A percentile compares a stretch with the other conserved stretches of the same genome.
phyloP scores from a whole-genome alignment of 108 stramenopile species.

The Cyclotella atomus region DNA sequence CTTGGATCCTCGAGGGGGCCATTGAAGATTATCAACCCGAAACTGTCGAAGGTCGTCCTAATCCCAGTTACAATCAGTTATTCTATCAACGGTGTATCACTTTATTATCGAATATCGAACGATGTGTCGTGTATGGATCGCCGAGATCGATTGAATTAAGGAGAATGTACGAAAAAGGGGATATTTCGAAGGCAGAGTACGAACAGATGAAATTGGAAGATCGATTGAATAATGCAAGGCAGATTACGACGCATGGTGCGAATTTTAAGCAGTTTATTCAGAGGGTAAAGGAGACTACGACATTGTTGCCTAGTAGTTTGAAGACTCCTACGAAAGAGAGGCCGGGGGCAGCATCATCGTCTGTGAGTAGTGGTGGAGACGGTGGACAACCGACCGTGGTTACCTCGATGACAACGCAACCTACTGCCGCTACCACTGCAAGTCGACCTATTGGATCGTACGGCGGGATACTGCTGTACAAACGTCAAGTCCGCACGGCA shows the following conservation, averaged over 20 bases:
- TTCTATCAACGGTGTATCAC: slow-evolving; percentile 95
- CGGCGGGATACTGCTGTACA: slow-evolving; percentile 82
- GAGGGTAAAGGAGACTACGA: slow-evolving; percentile 48
- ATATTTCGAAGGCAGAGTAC: slow-evolving; percentile 84
- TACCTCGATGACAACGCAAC: slow-evolving; percentile 1
- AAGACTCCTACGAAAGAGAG: slow-evolving; percentile 38
- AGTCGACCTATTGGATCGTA: slow-evolving; percentile 49
- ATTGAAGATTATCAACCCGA: slow-evolving; percentile 99
- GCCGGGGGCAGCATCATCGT: slow-evolving; percentile 3
- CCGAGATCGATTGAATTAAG: slow-evolving; percentile 80
- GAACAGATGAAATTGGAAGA: slow-evolving; percentile 90
- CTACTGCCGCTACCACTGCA: slow-evolving; percentile 11
- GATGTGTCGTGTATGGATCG: slow-evolving; percentile 91
- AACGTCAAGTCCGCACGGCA: slow-evolving; percentile 67
- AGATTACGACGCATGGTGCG: slow-evolving; percentile 69
- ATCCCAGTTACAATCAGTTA: slow-evolving; percentile 85
- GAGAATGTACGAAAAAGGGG: slow-evolving; percentile 90
- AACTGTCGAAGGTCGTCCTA: slow-evolving; percentile 78
- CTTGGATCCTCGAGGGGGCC: slow-evolving; percentile 97
- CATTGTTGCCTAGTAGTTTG: slow-evolving; percentile 21
- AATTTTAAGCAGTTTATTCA: slow-evolving; percentile 46
- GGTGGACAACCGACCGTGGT: not conserved
- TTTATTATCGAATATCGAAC: slow-evolving; percentile 91
- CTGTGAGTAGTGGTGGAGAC: not conserved
- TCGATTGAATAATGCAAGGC: slow-evolving; percentile 89